Evolutionary conservation across 2,329 filamentous ascomycete species (phyloP), one percentile per base, ranked within the genome.

Genomic region (Fusarium concolor): DNA sequence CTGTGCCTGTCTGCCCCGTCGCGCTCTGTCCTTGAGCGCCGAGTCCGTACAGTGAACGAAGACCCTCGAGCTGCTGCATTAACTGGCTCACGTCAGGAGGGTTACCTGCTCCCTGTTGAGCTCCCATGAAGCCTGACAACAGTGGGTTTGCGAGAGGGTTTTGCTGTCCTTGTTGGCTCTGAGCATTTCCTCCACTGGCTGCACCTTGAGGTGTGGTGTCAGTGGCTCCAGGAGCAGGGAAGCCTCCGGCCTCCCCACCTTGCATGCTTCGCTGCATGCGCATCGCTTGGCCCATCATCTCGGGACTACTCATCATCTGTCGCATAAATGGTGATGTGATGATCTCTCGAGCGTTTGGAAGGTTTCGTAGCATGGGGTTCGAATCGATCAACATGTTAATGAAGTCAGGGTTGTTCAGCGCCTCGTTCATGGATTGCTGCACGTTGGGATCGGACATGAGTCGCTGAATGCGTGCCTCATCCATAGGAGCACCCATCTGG

Each of bases 351-450:
- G 92, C 92, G 62, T 91, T 87, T 39, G 92, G 92, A 78, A 92
- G 87, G 62, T 88, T 86, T 73, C 90, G 87, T 18, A 94, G 83
- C 85, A 93, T 90, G 4, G 96, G 96, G 76, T 97, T 97, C 75
- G 91, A 89, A 73, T 96, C 89, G 73, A 99, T 94, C 87, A 98
- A 92, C 87, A 96, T 93, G 76, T 98, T 93, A 76, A 98, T 87
- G 73, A 99, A 92, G 18, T 90, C 88, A n/a, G 96, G 95, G 80
- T 98, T 98, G 79, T 94, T 92, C 78, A 99, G 91, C 35, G 94
- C 93, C 80, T 97, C 95, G 79, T 96, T 97, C 88, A 99, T 92
- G 56, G 90, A 90, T 70, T 93, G 91, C 67, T 92, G 89, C 57
- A 97, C 90, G 76, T 93, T 91, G 22, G 96, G 96, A 76, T 98